These are phyloP conservation scores for Nannochloropsis gaditana DNA, from an alignment of 108 stramenopile genomes.

Conservation along the genomic window DNA sequence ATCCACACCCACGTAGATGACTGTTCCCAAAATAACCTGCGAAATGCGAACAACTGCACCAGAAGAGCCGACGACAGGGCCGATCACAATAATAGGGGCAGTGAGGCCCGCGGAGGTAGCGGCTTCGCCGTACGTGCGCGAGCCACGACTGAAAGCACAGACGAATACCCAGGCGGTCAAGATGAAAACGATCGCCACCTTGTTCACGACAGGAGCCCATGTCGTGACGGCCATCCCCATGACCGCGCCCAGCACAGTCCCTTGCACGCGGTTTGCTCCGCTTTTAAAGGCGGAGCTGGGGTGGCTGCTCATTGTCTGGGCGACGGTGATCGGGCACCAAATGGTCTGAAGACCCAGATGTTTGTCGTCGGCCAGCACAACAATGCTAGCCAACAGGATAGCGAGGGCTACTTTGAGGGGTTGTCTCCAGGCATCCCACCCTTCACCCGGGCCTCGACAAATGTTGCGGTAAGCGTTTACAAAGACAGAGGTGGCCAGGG, in stretches of 20 bases:
- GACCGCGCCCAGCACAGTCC: background rate
- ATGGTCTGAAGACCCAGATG: background rate
- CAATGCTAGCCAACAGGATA: background rate
- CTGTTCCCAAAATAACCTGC: constrained; percentile 15
- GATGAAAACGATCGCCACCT: background rate
- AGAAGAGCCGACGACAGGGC: background rate
- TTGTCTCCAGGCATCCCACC: background rate
- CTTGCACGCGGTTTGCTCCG: constrained; percentile 15
- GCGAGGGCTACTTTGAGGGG: background rate
- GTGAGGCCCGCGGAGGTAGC: background rate
- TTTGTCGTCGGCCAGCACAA: background rate
- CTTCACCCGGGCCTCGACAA: background rate
- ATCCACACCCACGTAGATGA: background rate
- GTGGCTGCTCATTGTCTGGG: constrained; percentile 12
- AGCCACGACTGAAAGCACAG: background rate
- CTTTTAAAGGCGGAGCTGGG: constrained; percentile 1
- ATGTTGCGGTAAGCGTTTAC: background rate
- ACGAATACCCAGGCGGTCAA: constrained; percentile 1
- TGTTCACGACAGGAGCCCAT: background rate
- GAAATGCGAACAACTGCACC: constrained; percentile 14
- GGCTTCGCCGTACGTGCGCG: background rate
- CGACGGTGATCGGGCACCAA: background rate
- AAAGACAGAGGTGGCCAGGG: background rate
- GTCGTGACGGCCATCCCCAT: background rate
- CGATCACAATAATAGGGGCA: background rate